Evolutionary conservation across 2,329 filamentous ascomycete genomes (phyloP).

Genomic region (Nigrograna mackinnonii): DNA sequence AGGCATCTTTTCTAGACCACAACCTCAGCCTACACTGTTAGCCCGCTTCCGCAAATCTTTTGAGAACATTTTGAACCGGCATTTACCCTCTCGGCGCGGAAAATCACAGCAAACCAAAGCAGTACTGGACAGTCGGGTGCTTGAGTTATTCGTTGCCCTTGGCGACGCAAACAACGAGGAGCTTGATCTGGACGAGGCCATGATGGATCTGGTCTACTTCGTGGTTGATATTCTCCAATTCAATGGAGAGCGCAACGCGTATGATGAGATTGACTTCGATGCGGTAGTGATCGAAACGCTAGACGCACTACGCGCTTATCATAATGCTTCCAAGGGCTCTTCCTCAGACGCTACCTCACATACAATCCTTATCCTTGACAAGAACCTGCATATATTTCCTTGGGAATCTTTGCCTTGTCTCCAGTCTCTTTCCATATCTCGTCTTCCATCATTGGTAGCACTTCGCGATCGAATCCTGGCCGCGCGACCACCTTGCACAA

Average conservation of each 20-base stretch:
- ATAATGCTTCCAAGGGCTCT: constrained; percentile 52
- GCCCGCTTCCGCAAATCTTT: constrained; percentile 78
- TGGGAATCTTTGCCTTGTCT: constrained; percentile 96
- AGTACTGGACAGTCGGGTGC: constrained; percentile 66
- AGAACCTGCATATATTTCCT: constrained; percentile 85
- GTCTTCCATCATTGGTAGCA: constrained; percentile 83
- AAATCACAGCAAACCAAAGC: constrained; percentile 54
- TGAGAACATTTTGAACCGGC: constrained; percentile 76
- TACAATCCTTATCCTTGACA: constrained; percentile 89
- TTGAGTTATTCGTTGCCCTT: constrained; percentile 87
- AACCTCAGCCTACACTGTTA: constrained; percentile 65
- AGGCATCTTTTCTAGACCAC: constrained; percentile 84
- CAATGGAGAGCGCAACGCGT: constrained; percentile 92
- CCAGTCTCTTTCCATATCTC: constrained; percentile 75
- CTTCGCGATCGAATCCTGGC: constrained; percentile 74
- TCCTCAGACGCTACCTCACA: constrained; percentile 55
- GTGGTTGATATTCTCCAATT: constrained; percentile 96
- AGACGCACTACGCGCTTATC: constrained; percentile 81
- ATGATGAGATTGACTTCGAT: constrained; percentile 97
- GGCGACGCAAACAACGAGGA: constrained; percentile 71
- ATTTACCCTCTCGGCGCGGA: constrained; percentile 80
- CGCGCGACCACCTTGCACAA: constrained; percentile 40
- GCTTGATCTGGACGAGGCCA: constrained; percentile 78
- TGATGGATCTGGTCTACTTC: constrained; percentile 95
- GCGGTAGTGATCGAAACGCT: constrained; percentile 84